phyloP scores from a whole-genome alignment of 1,284 basidiomycete species.

The Papiliotrema fonsecae region DNA sequence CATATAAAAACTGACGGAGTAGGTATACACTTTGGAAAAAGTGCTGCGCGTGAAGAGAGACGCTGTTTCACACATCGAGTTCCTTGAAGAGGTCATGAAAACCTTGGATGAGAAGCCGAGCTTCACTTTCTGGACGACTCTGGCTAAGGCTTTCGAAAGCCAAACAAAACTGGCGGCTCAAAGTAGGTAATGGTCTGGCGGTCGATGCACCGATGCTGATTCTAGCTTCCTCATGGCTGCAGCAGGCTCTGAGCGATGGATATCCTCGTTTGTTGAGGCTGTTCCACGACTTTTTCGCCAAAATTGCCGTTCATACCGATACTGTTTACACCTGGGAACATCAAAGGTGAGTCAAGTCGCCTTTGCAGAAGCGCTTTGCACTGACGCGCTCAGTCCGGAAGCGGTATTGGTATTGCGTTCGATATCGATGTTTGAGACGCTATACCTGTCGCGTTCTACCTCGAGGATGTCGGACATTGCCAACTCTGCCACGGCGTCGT shows the following conservation, averaged over 20 bases:
- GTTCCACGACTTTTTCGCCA: constrained; percentile 93
- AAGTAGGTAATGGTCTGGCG: constrained; percentile 51
- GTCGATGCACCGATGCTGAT: constrained; percentile 1
- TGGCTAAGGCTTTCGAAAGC: constrained; percentile 73
- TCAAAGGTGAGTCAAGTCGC: constrained; percentile 62
- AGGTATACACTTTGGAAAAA: constrained; percentile 92
- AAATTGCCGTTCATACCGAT: constrained; percentile 89
- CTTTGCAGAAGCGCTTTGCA: not conserved
- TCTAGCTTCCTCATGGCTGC: constrained; percentile 57
- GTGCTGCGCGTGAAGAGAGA: constrained; percentile 86
- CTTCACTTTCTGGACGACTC: constrained; percentile 80
- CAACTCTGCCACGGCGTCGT: constrained; percentile 59
- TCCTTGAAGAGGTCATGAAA: constrained; percentile 90
- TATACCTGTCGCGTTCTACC: constrained; percentile 78
- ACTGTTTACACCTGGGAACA: constrained; percentile 75
- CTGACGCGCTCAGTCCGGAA: constrained; percentile 61
- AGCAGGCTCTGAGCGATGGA: constrained; percentile 75
- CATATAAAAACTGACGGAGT: too few relatives aligned
- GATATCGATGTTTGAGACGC: constrained; percentile 71
- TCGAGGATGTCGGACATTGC: constrained; percentile 74
- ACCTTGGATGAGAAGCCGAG: constrained; percentile 84
- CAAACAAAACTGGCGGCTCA: constrained; percentile 69
- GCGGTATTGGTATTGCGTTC: constrained; percentile 80
- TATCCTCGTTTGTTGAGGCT: constrained; percentile 81
- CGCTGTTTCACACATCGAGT: constrained; percentile 65